These are phyloP conservation scores for Cornus controversa DNA, from an alignment of 148 eudicot genomes.

Conservation along the genomic window DNA sequence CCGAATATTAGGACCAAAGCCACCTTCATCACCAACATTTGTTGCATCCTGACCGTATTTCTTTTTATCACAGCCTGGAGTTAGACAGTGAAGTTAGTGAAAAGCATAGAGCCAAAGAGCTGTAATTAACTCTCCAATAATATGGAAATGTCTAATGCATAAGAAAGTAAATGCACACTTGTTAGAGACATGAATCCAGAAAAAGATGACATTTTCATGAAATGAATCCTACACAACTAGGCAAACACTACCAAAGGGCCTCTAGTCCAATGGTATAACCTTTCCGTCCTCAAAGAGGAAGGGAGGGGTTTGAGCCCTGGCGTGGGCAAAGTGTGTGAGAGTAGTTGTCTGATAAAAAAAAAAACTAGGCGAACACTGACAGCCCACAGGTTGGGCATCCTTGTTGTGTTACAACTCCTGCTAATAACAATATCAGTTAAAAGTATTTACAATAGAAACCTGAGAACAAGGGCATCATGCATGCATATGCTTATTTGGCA, in stretches of 20 bases:
- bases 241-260: too few relatives aligned
- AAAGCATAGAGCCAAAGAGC: background rate
- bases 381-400: background rate
- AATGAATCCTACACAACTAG: too few relatives aligned
- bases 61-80: constrained; percentile 96
- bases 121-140: background rate
- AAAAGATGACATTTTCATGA: too few relatives aligned
- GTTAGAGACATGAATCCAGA: background rate
- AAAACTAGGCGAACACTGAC: too few relatives aligned
- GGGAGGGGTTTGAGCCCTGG: too few relatives aligned
- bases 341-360: too few relatives aligned
- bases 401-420: background rate
- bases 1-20: constrained; percentile 97
- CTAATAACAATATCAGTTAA: background rate
- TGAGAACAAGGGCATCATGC: background rate
- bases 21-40: constrained; percentile 99
- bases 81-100: constrained; percentile 3
- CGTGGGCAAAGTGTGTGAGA: too few relatives aligned
- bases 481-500: too few relatives aligned
- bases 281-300: too few relatives aligned
- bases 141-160: background rate
- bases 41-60: constrained; percentile 98
- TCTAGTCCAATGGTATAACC: too few relatives aligned
- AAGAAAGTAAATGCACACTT: background rate
- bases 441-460: background rate